Evolutionary conservation across 441 rosid genomes (phyloP), one percentile per base, ranked within the genome.

Genomic region (Pelargonium cotyledonis): DNA sequence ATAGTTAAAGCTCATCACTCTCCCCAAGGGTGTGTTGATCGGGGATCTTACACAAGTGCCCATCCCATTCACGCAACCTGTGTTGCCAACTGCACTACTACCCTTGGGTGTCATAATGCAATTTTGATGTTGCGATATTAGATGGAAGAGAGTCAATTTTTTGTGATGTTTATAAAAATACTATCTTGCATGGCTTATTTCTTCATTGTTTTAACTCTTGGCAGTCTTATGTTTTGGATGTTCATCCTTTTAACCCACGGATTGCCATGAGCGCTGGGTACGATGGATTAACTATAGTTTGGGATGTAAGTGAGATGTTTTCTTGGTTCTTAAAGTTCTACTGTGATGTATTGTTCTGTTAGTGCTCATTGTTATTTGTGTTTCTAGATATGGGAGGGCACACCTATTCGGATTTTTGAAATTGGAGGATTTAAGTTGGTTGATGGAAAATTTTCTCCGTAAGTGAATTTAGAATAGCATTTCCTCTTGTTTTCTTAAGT

Each of bases 181-280:
- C 66, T 35, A 64, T 64, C 12, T 64, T n/a, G 9, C 47, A 53
- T 60, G 60, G 70, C 78, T 84, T 68, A 74, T 76, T 72, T 23
- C 16, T 55, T 77, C 40, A 29, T 65, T 69, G 41, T 68, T 47
- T 4, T 18, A 68, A 26, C 73, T 77, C 46, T 68, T 80, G 80
- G 74, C 81, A 96, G 99, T 91, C 99, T 26, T 96, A 91, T 84
- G 99, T 96, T 77, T 83, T 96, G 82, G 99, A 96, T 73, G 96
- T 93, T 79, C 99, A 96, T 79, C 99, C 99, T 75, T 91, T 88
- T 85, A 93, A 96, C 77, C 97, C 97, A 2, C 89, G 98, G 79
- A 88, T 96, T 70, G 99, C 98, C 67, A 96, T 96, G 99, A 96
- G 98, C 80, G 97, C 98, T 76, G 99, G 99, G 71, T 96, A 96